These are phyloP conservation scores for Coemansia sp. DNA, from an alignment of 192 early-diverging fungal species.

Conservation along the genomic window DNA sequence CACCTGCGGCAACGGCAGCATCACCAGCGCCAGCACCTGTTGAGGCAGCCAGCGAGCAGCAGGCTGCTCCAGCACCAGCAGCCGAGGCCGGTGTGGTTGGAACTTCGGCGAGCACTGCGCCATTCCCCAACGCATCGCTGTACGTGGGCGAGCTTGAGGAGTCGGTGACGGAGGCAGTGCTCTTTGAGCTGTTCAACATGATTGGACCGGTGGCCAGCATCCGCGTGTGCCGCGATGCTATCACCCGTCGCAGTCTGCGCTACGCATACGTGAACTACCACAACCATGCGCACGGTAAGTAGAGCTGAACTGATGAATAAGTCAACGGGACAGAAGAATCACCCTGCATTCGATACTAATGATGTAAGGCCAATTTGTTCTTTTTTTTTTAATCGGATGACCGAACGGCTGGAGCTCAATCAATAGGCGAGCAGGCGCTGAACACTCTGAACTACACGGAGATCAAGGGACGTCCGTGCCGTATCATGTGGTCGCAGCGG, in stretches of 20 bases:
- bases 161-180: conserved; percentile 94
- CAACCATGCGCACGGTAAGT: conserved; percentile 72
- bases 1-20: conserved; percentile 45
- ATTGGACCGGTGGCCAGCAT: conserved; percentile 94
- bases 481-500: conserved; percentile 99
- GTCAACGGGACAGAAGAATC: too few species aligned
- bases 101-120: conserved; percentile 21
- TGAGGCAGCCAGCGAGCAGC: conserved; percentile 45
- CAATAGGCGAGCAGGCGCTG: conserved; percentile 78
- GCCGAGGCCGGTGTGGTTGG: conserved; percentile 15
- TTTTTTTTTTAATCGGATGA: conserved; percentile 1
- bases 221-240: conserved; percentile 96
- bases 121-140: conserved; percentile 71
- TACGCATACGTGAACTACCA: conserved; percentile 99
- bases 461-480: conserved; percentile 92
- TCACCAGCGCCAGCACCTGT: conserved; percentile 9
- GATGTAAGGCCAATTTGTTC: neutral
- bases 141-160: conserved; percentile 98
- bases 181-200: conserved; percentile 97
- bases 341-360: too few species aligned
- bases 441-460: conserved; percentile 94
- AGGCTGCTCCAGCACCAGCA: conserved; percentile 42
- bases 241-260: conserved; percentile 93
- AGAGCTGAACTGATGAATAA: too few species aligned
- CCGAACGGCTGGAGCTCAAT: too few species aligned